phyloP scores from a whole-genome alignment of 805 yeast species.

The Suhomyces sp. region DNA sequence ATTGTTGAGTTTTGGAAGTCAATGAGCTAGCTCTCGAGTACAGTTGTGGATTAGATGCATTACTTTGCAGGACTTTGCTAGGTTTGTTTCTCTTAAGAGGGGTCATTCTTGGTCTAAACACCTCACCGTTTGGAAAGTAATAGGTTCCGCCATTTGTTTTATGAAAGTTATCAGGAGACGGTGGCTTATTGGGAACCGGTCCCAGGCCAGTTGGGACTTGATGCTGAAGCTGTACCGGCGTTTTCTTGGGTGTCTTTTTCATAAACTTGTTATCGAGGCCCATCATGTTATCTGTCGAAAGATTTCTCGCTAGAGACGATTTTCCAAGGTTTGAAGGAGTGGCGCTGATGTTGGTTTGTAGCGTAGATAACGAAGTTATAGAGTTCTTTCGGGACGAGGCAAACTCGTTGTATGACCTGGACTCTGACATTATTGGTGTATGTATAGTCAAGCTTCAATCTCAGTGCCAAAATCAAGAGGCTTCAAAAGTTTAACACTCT shows the following conservation, averaged over 20 bases:
- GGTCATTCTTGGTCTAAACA: constrained; percentile 45
- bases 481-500: not conserved
- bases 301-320: constrained; percentile 22
- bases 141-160: constrained; percentile 24
- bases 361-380: constrained; percentile 7
- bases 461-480: not conserved
- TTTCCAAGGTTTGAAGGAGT: not conserved
- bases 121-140: constrained; percentile 54
- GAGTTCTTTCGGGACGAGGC: constrained; percentile 8
- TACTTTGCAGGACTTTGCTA: constrained; percentile 18
- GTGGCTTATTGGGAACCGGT: not conserved
- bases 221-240: constrained; percentile 5
- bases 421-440: not conserved
- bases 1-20: not conserved
- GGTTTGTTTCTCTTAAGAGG: constrained; percentile 43
- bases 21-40: constrained; percentile 6
- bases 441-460: not conserved
- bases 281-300: constrained; percentile 40
- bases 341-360: constrained; percentile 1
- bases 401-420: not conserved
- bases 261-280: constrained; percentile 37
- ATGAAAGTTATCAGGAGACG: constrained; percentile 9
- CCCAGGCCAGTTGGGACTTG: constrained; percentile 1
- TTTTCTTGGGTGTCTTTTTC: constrained; percentile 33
- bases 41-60: not conserved